These are phyloP conservation scores for Carallia brachiata DNA, from an alignment of 345 rosid species.

Conservation along the genomic window DNA sequence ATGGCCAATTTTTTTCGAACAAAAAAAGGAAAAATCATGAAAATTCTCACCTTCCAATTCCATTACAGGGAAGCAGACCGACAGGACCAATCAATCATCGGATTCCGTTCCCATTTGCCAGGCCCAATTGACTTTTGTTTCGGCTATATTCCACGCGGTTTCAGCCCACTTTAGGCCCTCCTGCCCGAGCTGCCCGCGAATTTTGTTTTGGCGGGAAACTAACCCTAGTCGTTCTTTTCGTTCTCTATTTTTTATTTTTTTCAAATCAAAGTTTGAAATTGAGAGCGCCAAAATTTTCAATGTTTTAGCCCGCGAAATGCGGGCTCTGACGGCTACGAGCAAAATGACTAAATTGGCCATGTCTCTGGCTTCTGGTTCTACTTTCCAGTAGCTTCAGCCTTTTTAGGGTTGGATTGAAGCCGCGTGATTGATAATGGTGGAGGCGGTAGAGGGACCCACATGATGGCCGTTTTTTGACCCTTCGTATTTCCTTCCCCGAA, in stretches of 20 bases:
- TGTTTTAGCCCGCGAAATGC: slow-evolving; percentile 24
- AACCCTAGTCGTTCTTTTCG: not conserved
- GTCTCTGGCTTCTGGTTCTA: not conserved
- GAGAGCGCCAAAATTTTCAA: not conserved
- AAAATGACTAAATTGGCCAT: slow-evolving; percentile 5
- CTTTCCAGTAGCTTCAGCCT: no score
- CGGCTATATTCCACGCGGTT: not conserved
- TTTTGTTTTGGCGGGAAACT: slow-evolving; percentile 2
- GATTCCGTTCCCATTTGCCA: slow-evolving; percentile 16
- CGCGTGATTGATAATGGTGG: no score
- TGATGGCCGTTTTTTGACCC: no score
- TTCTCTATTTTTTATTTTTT: no score
- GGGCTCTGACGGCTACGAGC: slow-evolving; percentile 13
- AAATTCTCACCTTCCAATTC: no score
- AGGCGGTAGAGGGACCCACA: no score
- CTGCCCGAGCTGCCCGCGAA: slow-evolving; percentile 1
- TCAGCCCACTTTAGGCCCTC: slow-evolving; percentile 1
- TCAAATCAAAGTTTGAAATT: no score
- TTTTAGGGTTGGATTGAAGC: no score
- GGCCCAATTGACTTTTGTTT: slow-evolving; percentile 23
- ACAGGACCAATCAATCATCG: slow-evolving; percentile 27
- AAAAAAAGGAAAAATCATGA: not conserved
- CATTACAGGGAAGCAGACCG: not conserved
- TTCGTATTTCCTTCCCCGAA: no score
- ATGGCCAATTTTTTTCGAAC: no score